These are phyloP conservation scores for Vigna nakashimae DNA, from an alignment of 306 rosid genomes.

Conservation along the genomic window DNA sequence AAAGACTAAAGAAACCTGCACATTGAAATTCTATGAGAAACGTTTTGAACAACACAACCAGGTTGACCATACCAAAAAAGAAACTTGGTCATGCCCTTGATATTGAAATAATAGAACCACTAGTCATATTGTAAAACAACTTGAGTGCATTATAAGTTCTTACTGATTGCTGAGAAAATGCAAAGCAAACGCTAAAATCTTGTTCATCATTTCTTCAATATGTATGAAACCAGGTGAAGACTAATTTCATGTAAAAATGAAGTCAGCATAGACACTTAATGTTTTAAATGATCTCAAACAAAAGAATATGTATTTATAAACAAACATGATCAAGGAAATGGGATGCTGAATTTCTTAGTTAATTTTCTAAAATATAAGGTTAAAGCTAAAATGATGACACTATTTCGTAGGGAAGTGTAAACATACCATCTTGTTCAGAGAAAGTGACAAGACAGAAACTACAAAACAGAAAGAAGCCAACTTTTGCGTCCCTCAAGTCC, in stretches of 20 bases:
- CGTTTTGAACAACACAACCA: neutral
- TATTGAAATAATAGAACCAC: slow-evolving; percentile 6
- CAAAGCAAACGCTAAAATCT: slow-evolving; percentile 20
- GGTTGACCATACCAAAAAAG: neutral
- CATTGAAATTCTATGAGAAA: slow-evolving; percentile 41
- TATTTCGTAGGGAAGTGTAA: slow-evolving; percentile 25
- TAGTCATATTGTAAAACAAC: neutral
- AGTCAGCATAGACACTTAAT: neutral
- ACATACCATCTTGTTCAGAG: slow-evolving; percentile 75
- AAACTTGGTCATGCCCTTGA: slow-evolving; percentile 25
- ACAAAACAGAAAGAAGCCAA: slow-evolving; percentile 57
- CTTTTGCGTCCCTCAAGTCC: slow-evolving; percentile 52
- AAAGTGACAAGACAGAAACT: slow-evolving; percentile 57
- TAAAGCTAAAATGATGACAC: neutral
- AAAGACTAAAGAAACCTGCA: slow-evolving; percentile 87
- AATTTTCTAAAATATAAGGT: neutral
- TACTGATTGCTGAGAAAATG: neutral
- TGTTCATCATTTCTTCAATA: neutral
- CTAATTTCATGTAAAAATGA: neutral
- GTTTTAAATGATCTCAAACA: neutral
- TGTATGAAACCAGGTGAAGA: slow-evolving; percentile 4
- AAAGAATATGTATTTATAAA: neutral
- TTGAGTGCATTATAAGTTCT: slow-evolving; percentile 2
- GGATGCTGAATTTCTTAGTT: neutral
- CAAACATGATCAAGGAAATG: slow-evolving; percentile 18